These are phyloP conservation scores for Drechslera avenae DNA, from an alignment of 2,329 filamentous ascomycete species.

Conservation along the genomic window DNA sequence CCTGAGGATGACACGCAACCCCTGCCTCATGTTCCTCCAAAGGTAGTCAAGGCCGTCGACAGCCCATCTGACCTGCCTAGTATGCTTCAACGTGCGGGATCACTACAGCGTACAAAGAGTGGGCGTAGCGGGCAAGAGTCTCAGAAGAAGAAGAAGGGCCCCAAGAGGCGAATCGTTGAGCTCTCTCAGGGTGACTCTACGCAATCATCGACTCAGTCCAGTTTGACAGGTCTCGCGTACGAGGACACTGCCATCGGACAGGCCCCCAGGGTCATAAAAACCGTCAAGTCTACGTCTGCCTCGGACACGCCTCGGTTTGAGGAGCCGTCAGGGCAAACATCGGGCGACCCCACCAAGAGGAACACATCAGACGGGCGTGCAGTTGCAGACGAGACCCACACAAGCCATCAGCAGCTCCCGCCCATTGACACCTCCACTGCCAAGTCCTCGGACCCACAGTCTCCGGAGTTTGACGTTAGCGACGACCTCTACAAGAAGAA, in stretches of 20 bases:
- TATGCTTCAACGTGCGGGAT: slow-evolving; percentile 29
- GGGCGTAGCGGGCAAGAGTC: slow-evolving; percentile 51
- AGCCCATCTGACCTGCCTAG: slow-evolving; percentile 22
- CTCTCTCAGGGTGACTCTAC: slow-evolving; percentile 55
- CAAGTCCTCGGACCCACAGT: slow-evolving; percentile 22
- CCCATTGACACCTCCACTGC: slow-evolving; percentile 39
- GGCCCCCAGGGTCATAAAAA: slow-evolving; percentile 24
- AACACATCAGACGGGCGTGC: slow-evolving; percentile 26
- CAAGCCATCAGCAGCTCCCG: slow-evolving; percentile 36
- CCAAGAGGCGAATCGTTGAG: slow-evolving; percentile 63
- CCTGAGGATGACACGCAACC: slow-evolving; percentile 64
- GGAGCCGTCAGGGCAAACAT: slow-evolving; percentile 29
- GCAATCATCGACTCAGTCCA: slow-evolving; percentile 35
- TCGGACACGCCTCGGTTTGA: slow-evolving; percentile 35
- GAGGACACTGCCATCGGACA: slow-evolving; percentile 26
- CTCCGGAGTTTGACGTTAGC: slow-evolving; percentile 65
- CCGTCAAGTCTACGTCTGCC: slow-evolving; percentile 13
- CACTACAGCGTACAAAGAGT: slow-evolving; percentile 46
- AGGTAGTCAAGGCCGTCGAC: slow-evolving; percentile 47
- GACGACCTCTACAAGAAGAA: slow-evolving; percentile 85
- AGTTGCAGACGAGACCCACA: slow-evolving; percentile 27
- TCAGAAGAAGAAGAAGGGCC: slow-evolving; percentile 62
- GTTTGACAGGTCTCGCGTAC: slow-evolving; percentile 37
- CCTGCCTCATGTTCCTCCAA: slow-evolving; percentile 65
- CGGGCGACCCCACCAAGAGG: slow-evolving; percentile 41